phyloP scores from a whole-genome alignment of 192 early-diverging fungal genomes.

The Coemansia sp. region DNA sequence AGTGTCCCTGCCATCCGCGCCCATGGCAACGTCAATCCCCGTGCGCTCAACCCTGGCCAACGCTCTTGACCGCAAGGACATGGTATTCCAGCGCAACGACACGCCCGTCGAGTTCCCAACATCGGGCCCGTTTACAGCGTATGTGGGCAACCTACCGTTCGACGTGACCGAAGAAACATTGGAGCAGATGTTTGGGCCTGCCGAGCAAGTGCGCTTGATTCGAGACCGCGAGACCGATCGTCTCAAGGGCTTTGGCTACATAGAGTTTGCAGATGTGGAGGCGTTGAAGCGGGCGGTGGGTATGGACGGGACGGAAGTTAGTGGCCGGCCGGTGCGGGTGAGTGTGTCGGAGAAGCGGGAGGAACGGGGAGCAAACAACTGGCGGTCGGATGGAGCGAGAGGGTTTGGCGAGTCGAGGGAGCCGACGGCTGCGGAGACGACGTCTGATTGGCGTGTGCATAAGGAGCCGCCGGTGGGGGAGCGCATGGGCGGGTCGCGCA shows the following conservation, averaged over 20 bases:
- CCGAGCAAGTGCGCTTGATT: constrained; percentile 78
- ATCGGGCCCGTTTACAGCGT: constrained; percentile 84
- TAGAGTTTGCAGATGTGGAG: constrained; percentile 87
- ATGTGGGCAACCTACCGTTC: constrained; percentile 89
- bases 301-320: constrained; percentile 53
- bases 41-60: constrained; percentile 35
- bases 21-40: constrained; percentile 22
- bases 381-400: constrained; percentile 16
- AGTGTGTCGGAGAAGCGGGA: constrained; percentile 82
- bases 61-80: constrained; percentile 31
- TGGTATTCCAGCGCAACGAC: constrained; percentile 11
- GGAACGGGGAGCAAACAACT: constrained; percentile 27
- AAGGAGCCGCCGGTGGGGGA: constrained; percentile 4
- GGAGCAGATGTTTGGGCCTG: constrained; percentile 71
- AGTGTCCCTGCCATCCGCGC: constrained; percentile 82
- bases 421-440: constrained; percentile 28
- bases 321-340: constrained; percentile 74
- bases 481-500: constrained; percentile 7
- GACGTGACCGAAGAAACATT: constrained; percentile 77
- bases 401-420: neutral
- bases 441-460: constrained; percentile 38
- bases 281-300: constrained; percentile 79
- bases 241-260: constrained; percentile 94
- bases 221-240: constrained; percentile 74
- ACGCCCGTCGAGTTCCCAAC: constrained; percentile 70